Conservation (phyloP, 129 eudicot species). For the Flaveria bidentis region DNA sequence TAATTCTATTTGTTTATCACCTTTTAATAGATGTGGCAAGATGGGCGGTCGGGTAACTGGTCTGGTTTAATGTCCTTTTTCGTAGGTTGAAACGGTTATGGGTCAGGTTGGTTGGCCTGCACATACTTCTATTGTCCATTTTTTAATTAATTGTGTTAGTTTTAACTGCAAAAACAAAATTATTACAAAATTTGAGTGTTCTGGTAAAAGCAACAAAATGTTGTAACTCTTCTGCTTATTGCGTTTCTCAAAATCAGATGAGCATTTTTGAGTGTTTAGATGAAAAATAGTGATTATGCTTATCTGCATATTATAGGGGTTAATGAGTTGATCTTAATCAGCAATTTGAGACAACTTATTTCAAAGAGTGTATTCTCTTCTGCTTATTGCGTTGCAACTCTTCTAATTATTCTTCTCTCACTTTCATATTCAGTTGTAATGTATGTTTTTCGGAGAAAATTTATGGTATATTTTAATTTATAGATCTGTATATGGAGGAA, state of each 20-base stretch:
- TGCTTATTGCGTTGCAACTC: too few species aligned
- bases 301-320: background rate
- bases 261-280: background rate
- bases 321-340: background rate
- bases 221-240: background rate
- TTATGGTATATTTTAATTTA: background rate
- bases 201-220: too few species aligned
- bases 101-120: background rate
- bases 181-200: background rate
- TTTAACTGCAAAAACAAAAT: background rate
- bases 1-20: constrained; percentile 4
- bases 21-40: constrained; percentile 7
- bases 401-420: background rate
- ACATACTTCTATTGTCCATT: background rate
- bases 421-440: background rate
- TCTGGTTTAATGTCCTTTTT: background rate
- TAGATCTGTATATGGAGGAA: constrained; percentile 69
- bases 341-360: background rate
- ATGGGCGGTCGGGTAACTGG: background rate
- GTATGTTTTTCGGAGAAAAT: background rate
- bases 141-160: background rate
- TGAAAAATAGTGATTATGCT: background rate
- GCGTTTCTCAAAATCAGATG: background rate
- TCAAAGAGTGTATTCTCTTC: constrained; percentile 17
- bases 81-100: too few species aligned